A percentile compares a stretch with the other conserved stretches of the same genome.
Conservation (phyloP, 2,329 filamentous ascomycete genomes). For the Ascosphaera aggregata region DNA sequence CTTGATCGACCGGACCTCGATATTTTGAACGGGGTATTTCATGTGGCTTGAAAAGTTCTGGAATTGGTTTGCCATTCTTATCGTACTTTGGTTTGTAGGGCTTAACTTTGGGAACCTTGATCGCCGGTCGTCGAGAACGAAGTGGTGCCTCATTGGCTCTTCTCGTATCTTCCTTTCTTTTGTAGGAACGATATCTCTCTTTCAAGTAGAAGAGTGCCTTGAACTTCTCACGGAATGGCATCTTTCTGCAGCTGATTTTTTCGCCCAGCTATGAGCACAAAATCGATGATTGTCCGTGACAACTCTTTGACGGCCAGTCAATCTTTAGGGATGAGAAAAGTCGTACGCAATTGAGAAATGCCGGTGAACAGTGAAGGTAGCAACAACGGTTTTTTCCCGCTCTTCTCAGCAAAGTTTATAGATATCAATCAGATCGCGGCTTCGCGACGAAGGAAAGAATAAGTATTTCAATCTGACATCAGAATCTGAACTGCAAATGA, state of each 20-base stretch:
- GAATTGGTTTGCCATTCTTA: slow-evolving; percentile 14
- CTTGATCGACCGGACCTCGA: slow-evolving; percentile 22
- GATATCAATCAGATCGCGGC: no score
- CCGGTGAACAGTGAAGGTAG: not conserved
- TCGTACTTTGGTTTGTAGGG: slow-evolving; percentile 2
- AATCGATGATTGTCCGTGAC: not conserved
- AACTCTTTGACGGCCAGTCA: slow-evolving; percentile 1
- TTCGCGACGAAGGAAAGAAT: no score
- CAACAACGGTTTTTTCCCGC: no score
- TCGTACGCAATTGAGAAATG: not conserved
- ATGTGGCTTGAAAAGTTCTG: slow-evolving; percentile 24
- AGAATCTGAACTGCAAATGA: no score
- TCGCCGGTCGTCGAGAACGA: not conserved
- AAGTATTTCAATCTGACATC: no score
- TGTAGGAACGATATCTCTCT: not conserved
- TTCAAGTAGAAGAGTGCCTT: slow-evolving; percentile 6
- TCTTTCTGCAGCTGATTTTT: not conserved
- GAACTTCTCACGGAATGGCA: slow-evolving; percentile 6
- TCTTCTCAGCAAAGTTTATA: no score
- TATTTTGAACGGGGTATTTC: slow-evolving; percentile 27
- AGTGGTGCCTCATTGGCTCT: not conserved
- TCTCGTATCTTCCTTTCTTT: slow-evolving; percentile 1
- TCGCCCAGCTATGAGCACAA: not conserved
- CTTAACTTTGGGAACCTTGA: not conserved
- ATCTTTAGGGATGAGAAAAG: not conserved